A percentile compares a stretch with the other conserved stretches of the same genome.
Evolutionary conservation across 345 rosid species (phyloP).

Genomic region (Syzygium grande): DNA sequence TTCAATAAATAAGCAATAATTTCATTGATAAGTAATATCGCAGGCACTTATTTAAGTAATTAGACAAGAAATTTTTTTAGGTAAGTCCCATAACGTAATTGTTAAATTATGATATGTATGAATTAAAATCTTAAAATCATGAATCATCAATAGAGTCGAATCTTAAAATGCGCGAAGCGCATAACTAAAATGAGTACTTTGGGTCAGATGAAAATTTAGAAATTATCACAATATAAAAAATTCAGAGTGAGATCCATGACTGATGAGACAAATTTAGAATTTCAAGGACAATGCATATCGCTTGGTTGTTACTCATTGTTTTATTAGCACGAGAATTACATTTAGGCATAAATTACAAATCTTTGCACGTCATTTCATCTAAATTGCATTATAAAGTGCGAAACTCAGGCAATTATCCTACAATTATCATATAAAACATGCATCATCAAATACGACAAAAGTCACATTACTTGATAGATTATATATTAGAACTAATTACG

Average conservation of each 20-base stretch:
- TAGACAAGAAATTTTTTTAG: not conserved
- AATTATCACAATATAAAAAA: too few relatives aligned
- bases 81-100: not conserved
- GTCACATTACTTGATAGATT: not conserved
- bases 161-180: too few relatives aligned
- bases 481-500: not conserved
- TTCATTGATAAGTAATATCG: not conserved
- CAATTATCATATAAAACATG: not conserved
- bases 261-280: too few relatives aligned
- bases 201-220: too few relatives aligned
- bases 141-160: not conserved
- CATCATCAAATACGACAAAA: not conserved
- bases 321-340: not conserved
- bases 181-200: too few relatives aligned
- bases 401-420: not conserved
- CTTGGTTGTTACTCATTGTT: not conserved
- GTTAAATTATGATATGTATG: too few relatives aligned
- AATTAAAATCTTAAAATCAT: not conserved
- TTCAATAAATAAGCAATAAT: not conserved
- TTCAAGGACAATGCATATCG: not conserved
- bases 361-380: not conserved
- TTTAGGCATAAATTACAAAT: not conserved
- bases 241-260: not conserved
- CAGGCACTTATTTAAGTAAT: not conserved
- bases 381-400: not conserved